Conservation (phyloP, 495 filamentous ascomycete genomes). For the Xylaria acuta region DNA sequence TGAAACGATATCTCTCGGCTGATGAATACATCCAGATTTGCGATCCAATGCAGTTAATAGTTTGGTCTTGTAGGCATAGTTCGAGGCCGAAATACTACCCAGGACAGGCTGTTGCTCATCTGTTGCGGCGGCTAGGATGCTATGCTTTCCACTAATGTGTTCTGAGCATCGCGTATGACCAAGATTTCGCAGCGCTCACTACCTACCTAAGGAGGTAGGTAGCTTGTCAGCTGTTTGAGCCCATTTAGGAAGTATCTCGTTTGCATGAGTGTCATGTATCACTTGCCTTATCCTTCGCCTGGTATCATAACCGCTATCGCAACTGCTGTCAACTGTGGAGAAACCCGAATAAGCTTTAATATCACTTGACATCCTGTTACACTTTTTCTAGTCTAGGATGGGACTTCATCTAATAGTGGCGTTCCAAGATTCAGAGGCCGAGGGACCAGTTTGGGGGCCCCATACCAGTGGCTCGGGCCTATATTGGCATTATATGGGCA, state of each 20-base stretch:
- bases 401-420: constrained; percentile 17
- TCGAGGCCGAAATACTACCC: neutral
- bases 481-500: neutral
- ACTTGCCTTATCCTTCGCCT: neutral
- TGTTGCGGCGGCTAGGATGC: neutral
- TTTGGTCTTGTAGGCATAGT: neutral
- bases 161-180: neutral
- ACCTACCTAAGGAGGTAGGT: neutral
- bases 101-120: neutral
- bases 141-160: neutral
- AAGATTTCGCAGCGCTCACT: neutral
- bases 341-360: neutral
- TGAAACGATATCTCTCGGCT: constrained; percentile 4
- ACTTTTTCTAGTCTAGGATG: neutral
- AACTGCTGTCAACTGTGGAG: constrained; percentile 12
- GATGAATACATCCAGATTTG: constrained; percentile 16
- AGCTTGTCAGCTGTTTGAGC: neutral
- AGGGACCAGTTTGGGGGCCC: neutral
- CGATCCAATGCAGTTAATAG: neutral
- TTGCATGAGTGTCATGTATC: constrained; percentile 1
- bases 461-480: neutral
- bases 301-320: neutral
- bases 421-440: neutral
- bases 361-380: constrained; percentile 1
- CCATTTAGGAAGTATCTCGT: constrained; percentile 6